Evolutionary conservation across 2,329 filamentous ascomycete genomes (phyloP).

Genomic region (Fusarium tuaranense): DNA sequence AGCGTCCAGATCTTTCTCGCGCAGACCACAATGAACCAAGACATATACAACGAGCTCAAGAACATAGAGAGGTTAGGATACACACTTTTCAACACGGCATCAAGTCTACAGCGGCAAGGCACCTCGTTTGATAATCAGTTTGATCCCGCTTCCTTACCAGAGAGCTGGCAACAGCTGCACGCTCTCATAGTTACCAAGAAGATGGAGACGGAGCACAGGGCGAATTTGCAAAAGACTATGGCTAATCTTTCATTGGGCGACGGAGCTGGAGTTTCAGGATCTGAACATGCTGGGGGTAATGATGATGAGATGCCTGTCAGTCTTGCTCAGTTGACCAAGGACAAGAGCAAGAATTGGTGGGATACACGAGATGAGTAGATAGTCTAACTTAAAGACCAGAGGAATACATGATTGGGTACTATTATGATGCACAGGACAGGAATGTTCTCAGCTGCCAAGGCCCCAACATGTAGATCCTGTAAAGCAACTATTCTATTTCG

Average conservation of each 20-base stretch:
- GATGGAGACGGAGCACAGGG: background rate
- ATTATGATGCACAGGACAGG: background rate
- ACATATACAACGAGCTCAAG: background rate
- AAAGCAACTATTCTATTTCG: too few relatives aligned
- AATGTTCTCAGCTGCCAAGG: too few relatives aligned
- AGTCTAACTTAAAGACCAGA: background rate
- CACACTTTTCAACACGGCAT: background rate
- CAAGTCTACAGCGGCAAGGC: background rate
- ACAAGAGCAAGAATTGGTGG: constrained; percentile 9
- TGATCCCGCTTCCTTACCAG: background rate
- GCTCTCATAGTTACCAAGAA: background rate
- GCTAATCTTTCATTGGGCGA: background rate
- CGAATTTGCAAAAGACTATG: background rate
- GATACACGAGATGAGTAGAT: background rate
- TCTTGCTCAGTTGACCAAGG: background rate
- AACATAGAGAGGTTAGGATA: background rate
- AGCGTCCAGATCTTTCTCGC: background rate
- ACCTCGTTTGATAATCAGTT: background rate
- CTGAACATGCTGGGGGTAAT: background rate
- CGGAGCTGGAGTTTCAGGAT: too few relatives aligned
- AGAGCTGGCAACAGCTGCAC: background rate
- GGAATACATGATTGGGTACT: background rate
- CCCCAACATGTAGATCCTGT: too few relatives aligned
- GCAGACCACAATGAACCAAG: background rate
- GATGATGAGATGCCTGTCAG: background rate